These are phyloP conservation scores for Ustilago esculenta DNA, from an alignment of 1,284 basidiomycete genomes.

Conservation along the genomic window DNA sequence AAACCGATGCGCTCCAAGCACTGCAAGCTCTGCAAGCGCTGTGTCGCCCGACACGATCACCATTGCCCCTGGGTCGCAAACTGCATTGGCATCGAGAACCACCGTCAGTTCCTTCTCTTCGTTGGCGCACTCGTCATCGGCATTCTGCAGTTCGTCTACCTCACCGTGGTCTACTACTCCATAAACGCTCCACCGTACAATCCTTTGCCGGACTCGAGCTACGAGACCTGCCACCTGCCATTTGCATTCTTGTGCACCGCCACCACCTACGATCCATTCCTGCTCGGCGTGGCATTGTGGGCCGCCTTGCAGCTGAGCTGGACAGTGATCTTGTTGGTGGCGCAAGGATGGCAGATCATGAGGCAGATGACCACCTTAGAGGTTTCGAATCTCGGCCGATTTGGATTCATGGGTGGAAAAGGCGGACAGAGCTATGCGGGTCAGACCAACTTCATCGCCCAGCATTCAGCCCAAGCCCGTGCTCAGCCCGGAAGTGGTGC, in stretches of 20 bases:
- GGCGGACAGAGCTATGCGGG: constrained; percentile 74
- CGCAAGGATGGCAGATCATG: constrained; percentile 89
- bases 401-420: constrained; percentile 95
- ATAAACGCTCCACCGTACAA: constrained; percentile 45
- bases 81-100: constrained; percentile 92
- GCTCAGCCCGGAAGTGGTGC: neutral
- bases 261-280: constrained; percentile 77
- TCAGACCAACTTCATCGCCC: constrained; percentile 39
- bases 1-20: constrained; percentile 95
- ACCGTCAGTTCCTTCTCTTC: constrained; percentile 92
- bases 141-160: constrained; percentile 81
- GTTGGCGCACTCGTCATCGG: constrained; percentile 84
- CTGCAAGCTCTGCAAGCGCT: constrained; percentile 89
- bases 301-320: constrained; percentile 89
- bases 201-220: constrained; percentile 28
- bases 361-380: constrained; percentile 97
- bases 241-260: constrained; percentile 73
- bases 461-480: constrained; percentile 15
- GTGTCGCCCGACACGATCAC: constrained; percentile 73
- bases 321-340: constrained; percentile 85
- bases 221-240: constrained; percentile 75
- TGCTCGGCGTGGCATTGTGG: constrained; percentile 83
- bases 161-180: constrained; percentile 72
- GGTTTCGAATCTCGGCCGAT: constrained; percentile 91
- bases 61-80: constrained; percentile 99